Base-by-base conservation (phyloP, 352 stramenopile genomes). In the Phytophthora sp. region DNA sequence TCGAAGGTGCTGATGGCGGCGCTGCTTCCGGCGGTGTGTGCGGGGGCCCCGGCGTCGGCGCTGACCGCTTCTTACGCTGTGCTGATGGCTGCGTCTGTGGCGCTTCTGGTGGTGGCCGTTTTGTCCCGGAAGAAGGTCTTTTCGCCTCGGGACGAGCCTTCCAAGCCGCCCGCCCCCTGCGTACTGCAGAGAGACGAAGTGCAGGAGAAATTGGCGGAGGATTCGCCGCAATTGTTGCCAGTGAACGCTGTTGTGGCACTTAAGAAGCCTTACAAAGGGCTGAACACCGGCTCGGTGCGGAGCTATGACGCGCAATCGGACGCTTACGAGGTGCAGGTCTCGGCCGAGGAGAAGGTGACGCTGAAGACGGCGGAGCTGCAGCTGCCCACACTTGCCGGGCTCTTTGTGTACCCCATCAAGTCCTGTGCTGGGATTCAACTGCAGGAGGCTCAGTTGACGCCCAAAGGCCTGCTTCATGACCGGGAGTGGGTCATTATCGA, bases 401-500 rank as follows among this genome's bases (percentile, higher is more conserved):
- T 95, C 8, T 82, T 69, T 54, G 58, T 96, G 35, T 96, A 95
- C 63, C 88, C 88, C 26, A 76, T 96, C 69, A 95, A 96, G 65
- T 91, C 78, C n/a, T 94, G 87, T 59, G 69, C 63, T 42, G 82
- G 80, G 1, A 80, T 91, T n/a, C 66, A 72, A 3, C 35, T 95
- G 5, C 54, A 78, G 1, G 50, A 67, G 24, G 77, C 65, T 0
- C 37, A 76, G 35, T 67, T 93, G 37, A 87, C 82, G 3, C 76
- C 53, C 0, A 84, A 80, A 51, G 86, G 88, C 1, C 54, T 96
- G 26, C 41, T 69, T 10, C 76, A 90, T 52, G 88, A 96, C 60
- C 84, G 88, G 34, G 69, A 74, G 50, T 96, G 85, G 84, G 86
- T 95, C 63, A 69, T 96, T 39, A 77, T 88, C 20, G 83, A 94